Conservation (phyloP, 208 protist species). For the Leishmania guyanensis region DNA sequence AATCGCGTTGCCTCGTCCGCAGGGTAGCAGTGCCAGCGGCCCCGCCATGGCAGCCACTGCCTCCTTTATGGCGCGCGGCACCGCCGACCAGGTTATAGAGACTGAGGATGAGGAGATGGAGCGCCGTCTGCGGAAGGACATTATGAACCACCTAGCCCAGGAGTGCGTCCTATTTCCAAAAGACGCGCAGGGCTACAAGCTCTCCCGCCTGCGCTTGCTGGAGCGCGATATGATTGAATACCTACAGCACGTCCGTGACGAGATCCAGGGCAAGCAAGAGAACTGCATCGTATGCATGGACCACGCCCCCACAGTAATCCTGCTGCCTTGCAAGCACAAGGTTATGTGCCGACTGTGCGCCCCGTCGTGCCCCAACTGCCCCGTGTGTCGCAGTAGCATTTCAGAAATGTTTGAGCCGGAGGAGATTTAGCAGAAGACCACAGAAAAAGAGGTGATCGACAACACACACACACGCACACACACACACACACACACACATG, state of each 20-base stretch:
- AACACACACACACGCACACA: neutral
- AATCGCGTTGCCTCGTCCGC: neutral
- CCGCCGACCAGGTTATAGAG: constrained; percentile 26
- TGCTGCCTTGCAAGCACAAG: constrained; percentile 86
- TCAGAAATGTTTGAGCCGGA: constrained; percentile 85
- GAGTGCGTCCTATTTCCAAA: constrained; percentile 64
- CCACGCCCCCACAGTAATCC: constrained; percentile 77
- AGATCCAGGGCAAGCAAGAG: constrained; percentile 68
- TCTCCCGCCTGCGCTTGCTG: constrained; percentile 63
- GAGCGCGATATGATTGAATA: constrained; percentile 89
- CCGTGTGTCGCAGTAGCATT: constrained; percentile 73
- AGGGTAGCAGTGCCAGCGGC: neutral
- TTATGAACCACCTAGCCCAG: constrained; percentile 67
- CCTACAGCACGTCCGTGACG: constrained; percentile 77
- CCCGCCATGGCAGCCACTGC: constrained; percentile 10
- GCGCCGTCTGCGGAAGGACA: constrained; percentile 61
- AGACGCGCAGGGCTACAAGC: constrained; percentile 55
- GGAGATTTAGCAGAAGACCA: constrained; percentile 41
- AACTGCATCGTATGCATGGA: constrained; percentile 88
- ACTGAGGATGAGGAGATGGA: constrained; percentile 58
- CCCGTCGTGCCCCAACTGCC: constrained; percentile 52
- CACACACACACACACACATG: neutral
- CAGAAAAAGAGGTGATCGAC: neutral
- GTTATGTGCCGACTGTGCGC: constrained; percentile 80
- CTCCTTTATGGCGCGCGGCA: constrained; percentile 22